Base-by-base conservation (phyloP, 2,329 filamentous ascomycete genomes). In the Aureobasidium pullulans region DNA sequence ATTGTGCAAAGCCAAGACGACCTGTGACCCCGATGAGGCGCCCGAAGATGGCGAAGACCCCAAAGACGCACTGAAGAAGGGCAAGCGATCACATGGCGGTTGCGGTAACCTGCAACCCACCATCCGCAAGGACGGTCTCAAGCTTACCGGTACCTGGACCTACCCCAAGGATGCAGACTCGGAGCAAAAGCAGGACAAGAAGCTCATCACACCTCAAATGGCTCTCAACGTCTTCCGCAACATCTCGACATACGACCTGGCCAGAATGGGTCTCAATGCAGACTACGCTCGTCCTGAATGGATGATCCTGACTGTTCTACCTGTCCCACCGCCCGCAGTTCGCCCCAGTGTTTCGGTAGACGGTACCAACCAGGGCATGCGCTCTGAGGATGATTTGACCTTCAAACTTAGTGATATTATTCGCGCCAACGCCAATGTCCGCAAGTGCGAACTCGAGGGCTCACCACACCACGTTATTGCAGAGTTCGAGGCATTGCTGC, bases 331-430 rank as follows among this genome's bases (percentile, higher is more conserved):
- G 2, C 94, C 94, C 49, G 92, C 94, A 3, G 95, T 99, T 39
- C 88, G 94, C 58, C 94, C 94, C 5, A 96, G 91, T 81, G 96
- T 99, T 67, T 95, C 93, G 23, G 93, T 97, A 78, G 95, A 97
- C 70, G 92, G 94, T 56, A 96, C 90, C 44, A 89, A 90, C 57
- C 89, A 90, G 65, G 94, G 94, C 64, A 86, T 93, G 79, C 88
- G 94, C 64, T 94, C 94, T 71, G 94, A 99, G 76, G 94, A 99
- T 73, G 95, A 99, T 80, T 83, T 99, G 82, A 99, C 94, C 0
- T 99, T 96, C 83, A 99, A 99, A 77, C 81, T 99, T 34, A 92
- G 92, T 69, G 94, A 99, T 75, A 96, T 99, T 68, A 94, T 99
- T 67, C 91, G 94, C 66, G 93, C 94, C 67, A 99, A 99, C 76